Base-by-base conservation (phyloP, 2,329 filamentous ascomycete genomes). In the Ophiostoma himal-ulmi region DNA sequence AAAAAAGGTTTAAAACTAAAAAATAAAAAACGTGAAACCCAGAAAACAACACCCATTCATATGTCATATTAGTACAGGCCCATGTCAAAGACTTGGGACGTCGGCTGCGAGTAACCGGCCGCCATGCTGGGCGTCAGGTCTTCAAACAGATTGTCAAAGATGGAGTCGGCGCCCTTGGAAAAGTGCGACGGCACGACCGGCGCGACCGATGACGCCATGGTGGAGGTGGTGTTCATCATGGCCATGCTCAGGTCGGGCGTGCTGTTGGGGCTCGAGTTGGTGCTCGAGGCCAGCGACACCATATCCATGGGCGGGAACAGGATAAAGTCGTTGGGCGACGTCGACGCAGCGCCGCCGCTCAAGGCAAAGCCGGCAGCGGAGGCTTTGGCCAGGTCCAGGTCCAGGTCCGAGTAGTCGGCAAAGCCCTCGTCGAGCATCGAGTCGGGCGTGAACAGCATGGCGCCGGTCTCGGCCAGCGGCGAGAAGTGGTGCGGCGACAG, bases 401-500 rank as follows among this genome's bases (percentile, higher is more conserved):
- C 20, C 20, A 30, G 11, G 30, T 77, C 75, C 3, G 80, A 76
- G 48, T 80, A 81, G 39, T 89, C 88, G 57, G 86, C 85, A 74
- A 88, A 91, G 54, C 84, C 85, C 75, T 93, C 90, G 34, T 87
- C 85, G 22, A 82, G 81, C 72, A 88, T 78, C 0, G 88, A 89
- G 60, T 84, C 83, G 67, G 90, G 88, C 11, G 90, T 90, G 79
- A 84, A 90, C 41, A 92, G 83, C 81, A 91, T 91, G 1, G 88
- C 81, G 72, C 90, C 88, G 48, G 85, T 84, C 75, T 92, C 89
- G 5, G 88, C 90, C 69, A 84, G 83, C 17, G 62, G 10, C 90
- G 89, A 3, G 90, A 93, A 72, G 92, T 85, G 60, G 57, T 70
- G 70, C 2, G 69, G 34, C 52, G 37, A n/a, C 41, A 71, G 48